Evolutionary conservation across 306 rosid species (phyloP).

Genomic region (Rubus idaeus): DNA sequence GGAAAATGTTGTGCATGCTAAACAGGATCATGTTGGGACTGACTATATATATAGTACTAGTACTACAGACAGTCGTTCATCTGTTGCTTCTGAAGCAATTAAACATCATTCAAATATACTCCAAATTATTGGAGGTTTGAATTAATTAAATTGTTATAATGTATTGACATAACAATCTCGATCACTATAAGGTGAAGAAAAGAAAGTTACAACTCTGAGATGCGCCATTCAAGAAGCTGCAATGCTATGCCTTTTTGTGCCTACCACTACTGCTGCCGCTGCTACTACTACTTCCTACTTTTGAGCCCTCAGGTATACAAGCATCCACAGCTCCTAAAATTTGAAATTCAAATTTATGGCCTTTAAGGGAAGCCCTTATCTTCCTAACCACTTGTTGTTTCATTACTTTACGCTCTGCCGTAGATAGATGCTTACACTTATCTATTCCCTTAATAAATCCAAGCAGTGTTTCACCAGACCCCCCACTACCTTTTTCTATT

Average conservation of each 20-base stretch:
- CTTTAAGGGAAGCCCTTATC: constrained; percentile 25
- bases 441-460: constrained; percentile 37
- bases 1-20: neutral
- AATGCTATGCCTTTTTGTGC: neutral
- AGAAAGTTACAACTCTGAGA: neutral
- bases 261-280: neutral
- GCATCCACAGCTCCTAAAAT: constrained; percentile 26
- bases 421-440: constrained; percentile 31
- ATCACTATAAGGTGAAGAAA: neutral
- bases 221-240: neutral
- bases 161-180: neutral
- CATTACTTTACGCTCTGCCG: constrained; percentile 32
- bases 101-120: neutral
- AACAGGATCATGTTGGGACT: no score
- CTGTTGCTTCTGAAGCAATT: neutral
- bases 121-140: neutral
- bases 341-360: constrained; percentile 29
- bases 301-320: constrained; percentile 25
- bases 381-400: constrained; percentile 35
- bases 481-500: constrained; percentile 17
- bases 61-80: no score
- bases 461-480: constrained; percentile 16
- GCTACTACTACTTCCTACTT: constrained; percentile 6
- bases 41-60: no score
- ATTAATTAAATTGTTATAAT: neutral